phyloP scores from a whole-genome alignment of 2,329 filamentous ascomycete genomes.

The Teratosphaeria epicoccoides region DNA sequence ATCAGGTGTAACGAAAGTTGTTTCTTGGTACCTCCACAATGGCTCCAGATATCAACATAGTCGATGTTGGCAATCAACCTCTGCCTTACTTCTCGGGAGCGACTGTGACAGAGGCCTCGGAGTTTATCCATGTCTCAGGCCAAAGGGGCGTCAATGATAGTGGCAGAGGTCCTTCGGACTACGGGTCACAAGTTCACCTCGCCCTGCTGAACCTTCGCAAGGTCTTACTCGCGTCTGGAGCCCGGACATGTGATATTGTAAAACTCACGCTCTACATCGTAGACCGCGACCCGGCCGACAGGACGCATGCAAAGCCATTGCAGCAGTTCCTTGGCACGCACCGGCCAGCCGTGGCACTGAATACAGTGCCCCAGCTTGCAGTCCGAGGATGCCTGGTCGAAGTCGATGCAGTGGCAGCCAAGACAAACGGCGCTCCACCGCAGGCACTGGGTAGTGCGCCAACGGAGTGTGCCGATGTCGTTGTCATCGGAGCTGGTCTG shows the following conservation, averaged over 20 bases:
- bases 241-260: slow-evolving; percentile 14
- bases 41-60: background rate
- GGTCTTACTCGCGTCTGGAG: slow-evolving; percentile 17
- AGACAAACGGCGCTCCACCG: slow-evolving; percentile 6
- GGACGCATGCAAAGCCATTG: slow-evolving; percentile 11
- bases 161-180: slow-evolving; percentile 13
- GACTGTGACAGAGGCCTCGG: background rate
- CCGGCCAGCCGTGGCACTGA: slow-evolving; percentile 15
- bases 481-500: slow-evolving; percentile 25
- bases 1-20: too few relatives aligned
- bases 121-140: slow-evolving; percentile 6
- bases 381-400: slow-evolving; percentile 17
- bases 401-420: slow-evolving; percentile 16
- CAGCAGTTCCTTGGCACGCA: slow-evolving; percentile 17
- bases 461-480: slow-evolving; percentile 18
- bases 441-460: background rate
- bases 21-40: too few relatives aligned
- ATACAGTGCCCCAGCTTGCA: slow-evolving; percentile 18
- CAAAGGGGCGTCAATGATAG: slow-evolving; percentile 15
- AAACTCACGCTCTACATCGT: slow-evolving; percentile 21
- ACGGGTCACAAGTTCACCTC: slow-evolving; percentile 14
- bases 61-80: background rate
- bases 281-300: slow-evolving; percentile 14
- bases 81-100: background rate
- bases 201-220: slow-evolving; percentile 14